Evolutionary conservation across 768 basidiomycete genomes (phyloP), one percentile per base, ranked within the genome.

Genomic region (Rhodotorula graminis): DNA sequence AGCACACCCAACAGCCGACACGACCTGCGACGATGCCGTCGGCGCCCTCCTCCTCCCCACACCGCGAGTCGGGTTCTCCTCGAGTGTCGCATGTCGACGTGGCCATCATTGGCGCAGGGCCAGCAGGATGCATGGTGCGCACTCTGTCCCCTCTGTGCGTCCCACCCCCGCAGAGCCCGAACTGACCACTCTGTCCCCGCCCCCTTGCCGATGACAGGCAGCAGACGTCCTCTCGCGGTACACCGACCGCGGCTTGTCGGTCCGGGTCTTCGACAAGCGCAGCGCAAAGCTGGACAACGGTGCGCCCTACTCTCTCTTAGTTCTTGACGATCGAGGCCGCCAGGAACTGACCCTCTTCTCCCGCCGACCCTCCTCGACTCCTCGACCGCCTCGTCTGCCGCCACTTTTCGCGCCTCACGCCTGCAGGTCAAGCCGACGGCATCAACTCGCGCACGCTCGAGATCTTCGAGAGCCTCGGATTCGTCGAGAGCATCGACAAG

Each of bases 371-470:
- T 5, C 47, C 25, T 25, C 37, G 16, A 5, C 29, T 16, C 2
- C 16, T 47, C 29, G 15, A 37, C 37, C 37, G 4, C 37, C 37
- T 37, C 37, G 37, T 9, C 47, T 31, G n/a, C n/a, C n/a, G n/a
- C 14, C 9, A 10, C 12, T 2, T 29, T 31, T 33, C 18, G 31
- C 0, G 2, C 1, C 4, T 9, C 21, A 23, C 47, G 55, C 31
- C 57, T 27, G 29, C 76, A 66, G 78, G 78, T 10, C 78, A 79
- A 47, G 78, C 78, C 0, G 78, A 79, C 50, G 78, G 78, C 1
- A 66, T 78, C 31, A 72, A 78, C 71, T 75, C 67, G 31, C 65
- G 78, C 21, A 72, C 78, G 29, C 63, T 79, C 47, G 78, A 79
- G 68, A 63, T 76, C 25, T 77, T 79, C 47, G 71, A 79, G 70